Evolutionary conservation across 345 rosid genomes (phyloP), one percentile per base, ranked within the genome.

Genomic region (Passiflora organensis): DNA sequence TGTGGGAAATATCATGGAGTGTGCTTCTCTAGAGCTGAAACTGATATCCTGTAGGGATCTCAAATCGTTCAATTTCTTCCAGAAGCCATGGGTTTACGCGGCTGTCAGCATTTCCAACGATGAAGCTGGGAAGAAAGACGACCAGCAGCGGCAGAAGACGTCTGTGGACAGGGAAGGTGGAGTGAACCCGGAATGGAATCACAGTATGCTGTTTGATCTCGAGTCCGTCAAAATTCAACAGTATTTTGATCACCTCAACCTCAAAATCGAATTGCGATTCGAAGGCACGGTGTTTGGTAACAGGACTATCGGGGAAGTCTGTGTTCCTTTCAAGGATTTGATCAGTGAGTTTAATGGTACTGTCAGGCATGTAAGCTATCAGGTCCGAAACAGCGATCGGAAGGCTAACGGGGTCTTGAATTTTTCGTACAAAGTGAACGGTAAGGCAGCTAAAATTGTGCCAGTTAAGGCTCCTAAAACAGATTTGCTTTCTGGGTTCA

Each of bases 121-220:
- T n/a, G 51, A 63, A 9, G 13, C 23, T 0, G 64, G 51, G 51
- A 43, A 54, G 59, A 55, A 64, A 2, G 11, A 28, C 14, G 38
- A 56, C 6, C 56, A 57, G 57, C 76, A 62, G 58, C 63, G 48
- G 19, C 72, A 80, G 21, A 72, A 67, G 60, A 72, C 82, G 17
- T 56, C 48, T 0, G 53, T 53, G 13, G 65, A 65, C 53, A 61
- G 58, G 53, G 59, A 32, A n/a, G 75, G 82, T 13, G 71, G 69
- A 5, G 32, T 63, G 22, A 72, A 72, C 53, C 85, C 82, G 0
- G 71, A 72, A 48, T 80, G 85, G 82, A 80, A 77, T 51, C 72
- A 80, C 42, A 6, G 32, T 11, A 24, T 80, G 66, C 32, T 47
- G 28, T 68, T 80, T 51, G 73, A 80, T 63, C 72, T 80, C 4